These are phyloP conservation scores for Sphagnurus paluster DNA, from an alignment of 1,284 basidiomycete species.

Conservation along the genomic window DNA sequence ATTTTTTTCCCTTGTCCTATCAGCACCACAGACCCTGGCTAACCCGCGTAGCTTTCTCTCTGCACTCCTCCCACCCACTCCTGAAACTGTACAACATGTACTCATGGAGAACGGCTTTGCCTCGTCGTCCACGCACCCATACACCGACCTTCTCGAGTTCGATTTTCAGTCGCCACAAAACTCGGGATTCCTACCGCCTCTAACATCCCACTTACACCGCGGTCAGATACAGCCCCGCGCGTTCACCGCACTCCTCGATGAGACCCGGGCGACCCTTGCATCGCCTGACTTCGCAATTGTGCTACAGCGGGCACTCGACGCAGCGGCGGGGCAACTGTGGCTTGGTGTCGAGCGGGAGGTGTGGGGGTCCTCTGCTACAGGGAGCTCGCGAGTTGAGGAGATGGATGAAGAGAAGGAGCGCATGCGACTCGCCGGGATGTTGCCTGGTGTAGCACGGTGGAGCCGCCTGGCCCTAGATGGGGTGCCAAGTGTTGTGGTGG, in stretches of 20 bases:
- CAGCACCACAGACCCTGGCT: too few species aligned
- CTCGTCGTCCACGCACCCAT: slow-evolving; percentile 1
- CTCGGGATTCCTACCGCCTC: too few species aligned
- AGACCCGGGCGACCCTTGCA: slow-evolving; percentile 65
- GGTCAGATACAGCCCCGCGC: slow-evolving; percentile 48
- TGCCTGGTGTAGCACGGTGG: slow-evolving; percentile 80
- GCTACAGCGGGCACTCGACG: slow-evolving; percentile 68
- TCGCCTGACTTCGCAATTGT: slow-evolving; percentile 72
- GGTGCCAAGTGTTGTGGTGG: slow-evolving; percentile 81
- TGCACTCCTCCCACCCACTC: slow-evolving; percentile 70
- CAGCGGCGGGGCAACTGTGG: slow-evolving; percentile 53
- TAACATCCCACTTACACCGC: too few species aligned
- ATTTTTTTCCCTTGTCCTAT: too few species aligned
- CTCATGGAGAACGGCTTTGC: slow-evolving; percentile 63
- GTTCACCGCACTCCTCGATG: slow-evolving; percentile 66
- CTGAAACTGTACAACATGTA: slow-evolving; percentile 66
- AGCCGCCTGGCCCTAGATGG: slow-evolving; percentile 69
- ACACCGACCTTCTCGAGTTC: too few species aligned
- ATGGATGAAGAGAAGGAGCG: slow-evolving; percentile 39
- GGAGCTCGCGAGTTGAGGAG: slow-evolving; percentile 12
- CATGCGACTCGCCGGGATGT: slow-evolving; percentile 69
- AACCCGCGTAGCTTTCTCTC: slow-evolving; percentile 80
- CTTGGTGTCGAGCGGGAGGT: slow-evolving; percentile 56
- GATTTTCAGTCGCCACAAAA: too few species aligned
- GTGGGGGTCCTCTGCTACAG: slow-evolving; percentile 35